These are phyloP conservation scores for Neoscytalidium dimidiatum DNA, from an alignment of 2,329 filamentous ascomycete species.

Conservation along the genomic window DNA sequence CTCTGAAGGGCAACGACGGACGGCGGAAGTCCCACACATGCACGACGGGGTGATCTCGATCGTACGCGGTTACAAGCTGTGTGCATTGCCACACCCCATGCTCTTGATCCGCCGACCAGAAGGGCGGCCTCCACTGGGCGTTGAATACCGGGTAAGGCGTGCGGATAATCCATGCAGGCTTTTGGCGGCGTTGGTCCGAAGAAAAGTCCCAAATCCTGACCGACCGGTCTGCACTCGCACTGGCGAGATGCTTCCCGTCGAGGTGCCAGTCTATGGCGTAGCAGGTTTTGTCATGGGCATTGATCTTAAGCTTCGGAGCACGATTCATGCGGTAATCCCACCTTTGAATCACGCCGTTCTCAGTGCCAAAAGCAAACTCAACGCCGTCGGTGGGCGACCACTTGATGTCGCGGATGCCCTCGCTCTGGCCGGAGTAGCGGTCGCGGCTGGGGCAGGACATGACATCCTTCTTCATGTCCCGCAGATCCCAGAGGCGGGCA, in stretches of 20 bases:
- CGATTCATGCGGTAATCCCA: conserved; percentile 64
- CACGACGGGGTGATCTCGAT: conserved; percentile 60
- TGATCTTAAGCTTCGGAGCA: conserved; percentile 60
- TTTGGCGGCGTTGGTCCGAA: conserved; percentile 57
- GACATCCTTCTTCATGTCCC: conserved; percentile 53
- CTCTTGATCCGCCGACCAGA: conserved; percentile 55
- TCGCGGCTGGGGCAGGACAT: conserved; percentile 57
- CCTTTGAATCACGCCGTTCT: conserved; percentile 63
- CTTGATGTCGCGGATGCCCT: conserved; percentile 63
- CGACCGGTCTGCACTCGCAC: conserved; percentile 62
- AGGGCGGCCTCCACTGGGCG: conserved; percentile 63
- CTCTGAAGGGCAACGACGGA: conserved; percentile 62
- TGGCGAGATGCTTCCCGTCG: conserved; percentile 65
- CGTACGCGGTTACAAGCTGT: conserved; percentile 64
- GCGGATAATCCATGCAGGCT: conserved; percentile 59
- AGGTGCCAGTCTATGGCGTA: conserved; percentile 68
- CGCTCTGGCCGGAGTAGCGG: conserved; percentile 58
- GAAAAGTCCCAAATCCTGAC: conserved; percentile 68
- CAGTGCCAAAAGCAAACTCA: conserved; percentile 65
- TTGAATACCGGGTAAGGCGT: conserved; percentile 64
- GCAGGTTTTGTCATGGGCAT: conserved; percentile 62
- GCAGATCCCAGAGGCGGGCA: conserved; percentile 65
- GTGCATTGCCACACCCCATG: conserved; percentile 61
- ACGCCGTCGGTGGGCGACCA: conserved; percentile 66
- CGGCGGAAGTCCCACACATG: conserved; percentile 67